Evolutionary conservation across 2,329 filamentous ascomycete genomes (phyloP), one percentile per base, ranked within the genome.

Genomic region (Colletotrichum godetiae): DNA sequence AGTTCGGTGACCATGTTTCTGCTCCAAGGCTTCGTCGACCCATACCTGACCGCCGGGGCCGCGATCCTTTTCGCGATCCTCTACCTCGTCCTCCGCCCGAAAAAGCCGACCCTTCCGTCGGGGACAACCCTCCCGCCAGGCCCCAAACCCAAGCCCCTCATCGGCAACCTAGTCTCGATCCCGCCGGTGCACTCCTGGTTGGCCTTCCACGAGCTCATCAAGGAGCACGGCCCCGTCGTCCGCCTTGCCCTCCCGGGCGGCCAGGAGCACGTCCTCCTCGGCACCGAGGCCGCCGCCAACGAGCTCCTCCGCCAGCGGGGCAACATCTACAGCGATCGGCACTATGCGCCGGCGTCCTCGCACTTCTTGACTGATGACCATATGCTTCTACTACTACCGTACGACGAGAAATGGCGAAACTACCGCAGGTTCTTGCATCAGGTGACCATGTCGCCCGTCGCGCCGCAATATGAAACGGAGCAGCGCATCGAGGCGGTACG

Each of bases 241-340:
- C 81, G 82, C 11, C 77, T 88, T 37, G 81, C 82, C 53, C 82
- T 88, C 64, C 84, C 83, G 6, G 86, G 42, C 42, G 42, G 83
- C 19, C 76, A 78, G 12, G 78, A 78, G 24, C 79, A 82, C 60
- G 77, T 84, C 62, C 75, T 85, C 33, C 78, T 86, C 24, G 81
- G 81, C 35, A 81, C 79, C 10, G 82, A 84, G 61, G 80, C 82
- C 46, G 80, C 85, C 19, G 84, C 83, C 46, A 82, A 84, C 65
- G 84, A 86, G 53, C 77, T 86, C 6, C 78, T 86, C 1, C 79
- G 83, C 35, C 82, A 83, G 64, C 79, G 84, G 52, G 84, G 82
- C 3, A 80, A 77, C 6, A 79, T 82, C 57, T 86, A 85, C 75
- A 81, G 78, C 12, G 80, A 78, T 8, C 79, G 84, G 7, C 80